Evolutionary conservation across 495 filamentous ascomycete species (phyloP), one percentile per base, ranked within the genome.

Genomic region (Hypoxylon fragiforme): DNA sequence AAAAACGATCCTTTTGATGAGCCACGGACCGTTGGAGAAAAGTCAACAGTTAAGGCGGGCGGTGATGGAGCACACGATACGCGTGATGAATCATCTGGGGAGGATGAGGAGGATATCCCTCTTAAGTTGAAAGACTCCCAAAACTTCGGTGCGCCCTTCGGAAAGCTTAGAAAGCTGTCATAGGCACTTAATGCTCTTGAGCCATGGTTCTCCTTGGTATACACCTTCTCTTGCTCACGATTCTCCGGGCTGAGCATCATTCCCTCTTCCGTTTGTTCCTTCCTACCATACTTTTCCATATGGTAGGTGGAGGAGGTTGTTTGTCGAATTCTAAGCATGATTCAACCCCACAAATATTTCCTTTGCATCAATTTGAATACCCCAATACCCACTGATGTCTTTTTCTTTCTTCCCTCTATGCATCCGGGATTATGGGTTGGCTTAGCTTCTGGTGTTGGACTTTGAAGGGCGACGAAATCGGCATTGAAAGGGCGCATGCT

Each of bases 61-160:
- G 24, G 35, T 7, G 60, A 64, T 30, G 54, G 16, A 18, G 40
- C 44, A 12, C 44, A 53, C 1, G 51, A 69, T 36, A 26, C 24
- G 26, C 12, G 6, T 7, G 53, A 60, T 2, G 59, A 64, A 21
- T 7, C 32, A 34, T 50, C 58, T 40, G 67, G 68, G 22, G 70
- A 66, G 3, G 72, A 78, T n/a, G 74, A 76, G 41, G 66, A 66
- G 24, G 81, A 83, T 11, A 73, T 84, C 16, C 78, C 80, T 30
- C 67, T 85, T 31, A 84, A 78, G 64, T 70, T 87, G 55, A 85
- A 74, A 48, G 70, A 69, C 12, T 76, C 77, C n/a, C 81, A 70
- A 39, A 87, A 87, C 64, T 87, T 87, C 71, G 84, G 84, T 14
- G 52, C 44, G 24, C 65, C 65, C 42, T 44, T 65, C 7, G 65